A percentile compares a stretch with the other conserved stretches of the same genome.
Conservation (phyloP, 805 yeast genomes). For the Lipomyces orientalis region DNA sequence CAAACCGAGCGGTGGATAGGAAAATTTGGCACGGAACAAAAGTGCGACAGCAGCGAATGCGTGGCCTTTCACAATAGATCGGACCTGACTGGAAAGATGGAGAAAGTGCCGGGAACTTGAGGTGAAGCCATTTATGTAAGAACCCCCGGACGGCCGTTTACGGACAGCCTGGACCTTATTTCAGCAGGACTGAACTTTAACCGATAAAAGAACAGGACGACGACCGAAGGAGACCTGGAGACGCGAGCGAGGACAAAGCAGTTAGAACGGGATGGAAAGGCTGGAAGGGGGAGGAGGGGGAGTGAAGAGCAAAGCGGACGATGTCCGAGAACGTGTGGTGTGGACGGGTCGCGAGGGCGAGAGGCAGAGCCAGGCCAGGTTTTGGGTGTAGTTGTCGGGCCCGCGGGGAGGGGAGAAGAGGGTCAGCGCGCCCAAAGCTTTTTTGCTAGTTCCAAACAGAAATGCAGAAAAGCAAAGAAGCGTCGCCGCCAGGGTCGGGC, state of each 20-base stretch:
- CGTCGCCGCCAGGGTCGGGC: background rate
- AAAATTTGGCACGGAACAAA: no score
- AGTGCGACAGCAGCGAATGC: constrained; percentile 11
- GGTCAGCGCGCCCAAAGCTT: no score
- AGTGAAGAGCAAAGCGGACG: background rate
- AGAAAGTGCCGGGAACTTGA: background rate
- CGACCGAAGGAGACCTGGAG: background rate
- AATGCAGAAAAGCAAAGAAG: background rate
- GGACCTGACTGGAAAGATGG: constrained; percentile 1
- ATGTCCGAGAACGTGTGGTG: background rate
- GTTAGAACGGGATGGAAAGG: background rate
- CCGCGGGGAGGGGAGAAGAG: background rate
- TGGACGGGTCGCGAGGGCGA: background rate
- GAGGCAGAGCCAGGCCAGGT: background rate
- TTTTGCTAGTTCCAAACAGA: no score
- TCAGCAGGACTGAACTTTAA: background rate
- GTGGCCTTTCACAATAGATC: background rate
- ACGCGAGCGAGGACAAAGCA: background rate
- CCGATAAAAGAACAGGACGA: background rate
- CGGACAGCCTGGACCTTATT: background rate
- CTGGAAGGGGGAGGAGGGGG: background rate
- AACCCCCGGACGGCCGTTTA: background rate
- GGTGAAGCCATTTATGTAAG: background rate
- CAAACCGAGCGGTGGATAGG: no score
- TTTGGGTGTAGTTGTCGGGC: background rate